These are phyloP conservation scores for Tagetes patula DNA, from an alignment of 129 eudicot species.

Conservation along the genomic window DNA sequence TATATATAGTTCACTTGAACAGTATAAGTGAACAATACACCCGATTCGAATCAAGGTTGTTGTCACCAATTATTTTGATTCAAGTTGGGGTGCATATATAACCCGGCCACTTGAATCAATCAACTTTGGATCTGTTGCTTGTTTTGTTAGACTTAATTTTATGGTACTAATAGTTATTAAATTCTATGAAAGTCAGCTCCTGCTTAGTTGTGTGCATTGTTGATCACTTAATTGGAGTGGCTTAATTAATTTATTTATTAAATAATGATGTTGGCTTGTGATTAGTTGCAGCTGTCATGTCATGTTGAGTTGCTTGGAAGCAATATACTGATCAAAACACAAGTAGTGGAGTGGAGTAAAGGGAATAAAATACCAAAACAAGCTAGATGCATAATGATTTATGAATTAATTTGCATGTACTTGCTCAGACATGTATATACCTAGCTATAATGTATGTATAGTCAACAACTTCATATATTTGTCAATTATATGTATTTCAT, in stretches of 20 bases:
- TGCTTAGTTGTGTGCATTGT: slow-evolving; percentile 42
- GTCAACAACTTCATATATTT: not conserved
- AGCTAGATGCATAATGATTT: slow-evolving; percentile 23
- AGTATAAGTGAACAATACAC: slow-evolving; percentile 5
- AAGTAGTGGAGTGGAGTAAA: slow-evolving; percentile 44
- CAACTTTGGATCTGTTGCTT: not conserved
- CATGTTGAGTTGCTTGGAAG: slow-evolving; percentile 59
- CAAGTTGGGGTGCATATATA: not conserved
- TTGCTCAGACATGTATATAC: slow-evolving; percentile 16
- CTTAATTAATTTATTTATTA: slow-evolving; percentile 32
- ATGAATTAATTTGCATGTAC: slow-evolving; percentile 24
- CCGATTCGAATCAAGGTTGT: not conserved
- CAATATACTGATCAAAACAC: slow-evolving; percentile 20
- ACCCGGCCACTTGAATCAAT: too few relatives aligned
- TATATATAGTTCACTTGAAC: too few relatives aligned
- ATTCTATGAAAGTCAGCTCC: slow-evolving; percentile 40
- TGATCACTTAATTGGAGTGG: slow-evolving; percentile 34
- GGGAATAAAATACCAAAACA: slow-evolving; percentile 25
- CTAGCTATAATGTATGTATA: not conserved
- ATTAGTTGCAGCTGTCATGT: slow-evolving; percentile 49
- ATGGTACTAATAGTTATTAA: slow-evolving; percentile 3
- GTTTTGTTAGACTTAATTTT: slow-evolving; percentile 22
- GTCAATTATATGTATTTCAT: not conserved
- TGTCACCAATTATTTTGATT: not conserved
- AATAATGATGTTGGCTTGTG: slow-evolving; percentile 23